phyloP scores from a whole-genome alignment of 306 rosid species.

The Pachyrhizus erosus region DNA sequence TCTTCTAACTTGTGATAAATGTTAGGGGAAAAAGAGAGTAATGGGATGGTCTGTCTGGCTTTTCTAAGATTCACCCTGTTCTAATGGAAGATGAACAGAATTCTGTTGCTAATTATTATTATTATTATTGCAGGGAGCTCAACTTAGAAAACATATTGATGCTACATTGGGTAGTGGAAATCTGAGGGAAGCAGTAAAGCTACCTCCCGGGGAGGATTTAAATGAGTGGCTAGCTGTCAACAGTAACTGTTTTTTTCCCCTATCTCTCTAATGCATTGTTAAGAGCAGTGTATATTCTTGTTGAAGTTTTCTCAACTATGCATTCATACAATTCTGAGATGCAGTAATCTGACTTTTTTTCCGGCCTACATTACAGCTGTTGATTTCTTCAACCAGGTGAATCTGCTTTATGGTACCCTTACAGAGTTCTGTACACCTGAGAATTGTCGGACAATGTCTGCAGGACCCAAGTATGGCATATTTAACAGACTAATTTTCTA shows the following conservation, averaged over 20 bases:
- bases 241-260: slow-evolving; percentile 62
- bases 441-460: slow-evolving; percentile 98
- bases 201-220: slow-evolving; percentile 97
- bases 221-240: slow-evolving; percentile 99
- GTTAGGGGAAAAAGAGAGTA: not conserved
- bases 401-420: slow-evolving; percentile 97
- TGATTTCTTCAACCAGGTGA: slow-evolving; percentile 99
- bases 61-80: slow-evolving; percentile 19
- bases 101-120: slow-evolving; percentile 21
- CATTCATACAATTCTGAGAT: slow-evolving; percentile 44
- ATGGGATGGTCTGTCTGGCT: not conserved
- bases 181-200: slow-evolving; percentile 99
- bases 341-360: slow-evolving; percentile 38
- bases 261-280: slow-evolving; percentile 44
- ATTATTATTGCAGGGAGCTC: slow-evolving; percentile 86
- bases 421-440: slow-evolving; percentile 97
- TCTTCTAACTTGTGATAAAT: not conserved
- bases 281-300: slow-evolving; percentile 35
- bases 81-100: not conserved
- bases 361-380: slow-evolving; percentile 69
- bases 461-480: slow-evolving; percentile 94
- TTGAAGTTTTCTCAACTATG: slow-evolving; percentile 40
- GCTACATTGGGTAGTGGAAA: slow-evolving; percentile 98
- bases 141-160: slow-evolving; percentile 97
- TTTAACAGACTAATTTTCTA: slow-evolving; percentile 25